phyloP scores from a whole-genome alignment of 2,329 filamentous ascomycete species.

The Aspergillus aculeatinus region DNA sequence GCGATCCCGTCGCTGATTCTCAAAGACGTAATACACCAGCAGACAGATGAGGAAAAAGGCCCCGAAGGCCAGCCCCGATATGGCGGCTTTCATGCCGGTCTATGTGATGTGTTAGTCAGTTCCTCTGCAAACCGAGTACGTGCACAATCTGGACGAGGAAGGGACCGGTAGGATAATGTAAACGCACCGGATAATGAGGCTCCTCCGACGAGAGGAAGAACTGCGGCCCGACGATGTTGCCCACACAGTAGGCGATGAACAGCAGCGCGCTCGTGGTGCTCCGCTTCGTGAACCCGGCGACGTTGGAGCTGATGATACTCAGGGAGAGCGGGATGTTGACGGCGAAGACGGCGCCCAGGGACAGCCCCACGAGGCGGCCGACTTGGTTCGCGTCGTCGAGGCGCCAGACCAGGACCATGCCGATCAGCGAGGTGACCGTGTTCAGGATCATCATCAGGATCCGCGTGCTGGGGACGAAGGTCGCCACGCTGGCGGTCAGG shows the following conservation, averaged over 20 bases:
- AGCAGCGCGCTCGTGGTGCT: slow-evolving; percentile 45
- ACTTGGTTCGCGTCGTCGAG: slow-evolving; percentile 24
- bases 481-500: slow-evolving; percentile 29
- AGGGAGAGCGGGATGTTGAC: slow-evolving; percentile 37
- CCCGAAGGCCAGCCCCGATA: slow-evolving; percentile 31
- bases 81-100: slow-evolving; percentile 36
- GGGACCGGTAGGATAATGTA: too few species aligned
- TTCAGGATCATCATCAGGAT: slow-evolving; percentile 37
- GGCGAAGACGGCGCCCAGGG: slow-evolving; percentile 34
- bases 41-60: slow-evolving; percentile 32
- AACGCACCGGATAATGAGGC: slow-evolving; percentile 31
- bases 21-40: slow-evolving; percentile 29
- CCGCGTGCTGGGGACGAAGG: slow-evolving; percentile 27
- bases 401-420: slow-evolving; percentile 36
- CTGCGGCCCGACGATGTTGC: slow-evolving; percentile 37
- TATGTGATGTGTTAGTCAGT: slow-evolving; percentile 8
- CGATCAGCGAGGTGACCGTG: slow-evolving; percentile 28
- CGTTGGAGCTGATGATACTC: slow-evolving; percentile 37
- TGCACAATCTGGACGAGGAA: too few species aligned
- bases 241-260: slow-evolving; percentile 46
- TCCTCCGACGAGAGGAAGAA: slow-evolving; percentile 34
- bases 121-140: too few species aligned
- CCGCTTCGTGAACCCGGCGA: slow-evolving; percentile 39
- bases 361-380: slow-evolving; percentile 31
- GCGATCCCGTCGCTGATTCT: slow-evolving; percentile 32